phyloP scores from a whole-genome alignment of 192 early-diverging fungal genomes.

The Umbelopsis ramanniana region DNA sequence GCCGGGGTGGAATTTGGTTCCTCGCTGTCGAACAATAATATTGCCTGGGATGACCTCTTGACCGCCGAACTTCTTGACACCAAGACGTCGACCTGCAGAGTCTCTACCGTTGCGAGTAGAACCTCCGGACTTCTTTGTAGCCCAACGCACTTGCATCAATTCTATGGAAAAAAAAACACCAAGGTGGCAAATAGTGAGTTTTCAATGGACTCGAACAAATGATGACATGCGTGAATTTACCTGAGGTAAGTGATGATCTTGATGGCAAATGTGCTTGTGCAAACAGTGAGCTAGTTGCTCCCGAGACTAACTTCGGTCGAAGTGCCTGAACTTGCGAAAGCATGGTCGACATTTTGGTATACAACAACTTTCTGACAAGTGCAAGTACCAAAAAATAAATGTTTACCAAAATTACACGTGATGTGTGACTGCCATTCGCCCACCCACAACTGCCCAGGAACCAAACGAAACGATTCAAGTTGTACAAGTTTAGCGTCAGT shows the following conservation, averaged over 20 bases:
- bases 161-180: slow-evolving; percentile 5
- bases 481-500: not conserved
- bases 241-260: not conserved
- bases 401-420: not conserved
- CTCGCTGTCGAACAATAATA: slow-evolving; percentile 82
- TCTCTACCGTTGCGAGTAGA: slow-evolving; percentile 80
- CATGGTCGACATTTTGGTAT: slow-evolving; percentile 5
- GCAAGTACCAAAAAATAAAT: not conserved
- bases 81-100: slow-evolving; percentile 77
- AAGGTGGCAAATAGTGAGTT: not conserved
- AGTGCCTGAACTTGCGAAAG: slow-evolving; percentile 19
- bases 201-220: not conserved
- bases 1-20: slow-evolving; percentile 78
- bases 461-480: no score
- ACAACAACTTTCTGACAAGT: not conserved
- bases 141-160: slow-evolving; percentile 66
- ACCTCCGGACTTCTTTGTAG: slow-evolving; percentile 78
- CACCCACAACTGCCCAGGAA: no score
- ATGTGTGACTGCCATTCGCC: not conserved
- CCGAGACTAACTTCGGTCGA: slow-evolving; percentile 1
- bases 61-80: slow-evolving; percentile 76
- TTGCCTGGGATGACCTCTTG: slow-evolving; percentile 77
- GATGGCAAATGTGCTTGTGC: not conserved
- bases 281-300: slow-evolving; percentile 13
- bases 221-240: not conserved